Percentiles rank a stretch among this genome's conserved stretches.
These are phyloP conservation scores for Tolypocladium ovalisporum DNA, from an alignment of 2,329 filamentous ascomycete species.

Conservation along the genomic window DNA sequence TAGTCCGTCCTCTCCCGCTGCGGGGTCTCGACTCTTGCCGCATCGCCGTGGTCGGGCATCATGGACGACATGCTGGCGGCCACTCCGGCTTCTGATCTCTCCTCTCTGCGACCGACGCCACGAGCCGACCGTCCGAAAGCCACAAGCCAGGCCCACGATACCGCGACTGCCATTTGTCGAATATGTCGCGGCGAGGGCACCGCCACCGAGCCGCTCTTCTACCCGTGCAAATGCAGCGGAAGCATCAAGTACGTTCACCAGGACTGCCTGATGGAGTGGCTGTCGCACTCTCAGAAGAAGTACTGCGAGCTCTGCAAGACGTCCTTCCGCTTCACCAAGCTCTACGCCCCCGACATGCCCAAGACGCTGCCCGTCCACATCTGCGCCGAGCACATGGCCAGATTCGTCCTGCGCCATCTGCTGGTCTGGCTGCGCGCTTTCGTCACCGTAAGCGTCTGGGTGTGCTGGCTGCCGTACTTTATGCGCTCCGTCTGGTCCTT, in stretches of 20 bases:
- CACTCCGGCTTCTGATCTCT: background rate
- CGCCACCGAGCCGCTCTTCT: conserved; percentile 77
- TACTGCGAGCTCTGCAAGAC: conserved; percentile 99
- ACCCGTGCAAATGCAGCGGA: conserved; percentile 96
- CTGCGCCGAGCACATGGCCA: conserved; percentile 66
- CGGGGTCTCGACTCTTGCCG: background rate
- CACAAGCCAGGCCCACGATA: conserved; percentile 16
- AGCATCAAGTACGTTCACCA: conserved; percentile 99
- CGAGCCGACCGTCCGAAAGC: background rate
- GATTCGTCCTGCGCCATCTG: conserved; percentile 61
- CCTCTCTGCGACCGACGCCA: conserved; percentile 8
- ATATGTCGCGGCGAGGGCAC: conserved; percentile 91
- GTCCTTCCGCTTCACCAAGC: conserved; percentile 92
- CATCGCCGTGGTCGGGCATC: background rate
- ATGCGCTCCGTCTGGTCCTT: conserved; percentile 90
- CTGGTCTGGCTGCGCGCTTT: conserved; percentile 68
- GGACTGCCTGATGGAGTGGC: conserved; percentile 96
- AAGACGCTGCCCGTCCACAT: conserved; percentile 67
- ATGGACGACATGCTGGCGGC: background rate
- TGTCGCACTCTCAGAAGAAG: conserved; percentile 98
- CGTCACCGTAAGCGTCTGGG: conserved; percentile 78
- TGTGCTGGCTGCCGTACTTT: conserved; percentile 76
- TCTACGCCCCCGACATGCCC: conserved; percentile 93
- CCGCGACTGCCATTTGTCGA: conserved; percentile 68
- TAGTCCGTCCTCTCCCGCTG: background rate